These are phyloP conservation scores for Xylaria scruposa DNA, from an alignment of 495 filamentous ascomycete genomes.

Conservation along the genomic window DNA sequence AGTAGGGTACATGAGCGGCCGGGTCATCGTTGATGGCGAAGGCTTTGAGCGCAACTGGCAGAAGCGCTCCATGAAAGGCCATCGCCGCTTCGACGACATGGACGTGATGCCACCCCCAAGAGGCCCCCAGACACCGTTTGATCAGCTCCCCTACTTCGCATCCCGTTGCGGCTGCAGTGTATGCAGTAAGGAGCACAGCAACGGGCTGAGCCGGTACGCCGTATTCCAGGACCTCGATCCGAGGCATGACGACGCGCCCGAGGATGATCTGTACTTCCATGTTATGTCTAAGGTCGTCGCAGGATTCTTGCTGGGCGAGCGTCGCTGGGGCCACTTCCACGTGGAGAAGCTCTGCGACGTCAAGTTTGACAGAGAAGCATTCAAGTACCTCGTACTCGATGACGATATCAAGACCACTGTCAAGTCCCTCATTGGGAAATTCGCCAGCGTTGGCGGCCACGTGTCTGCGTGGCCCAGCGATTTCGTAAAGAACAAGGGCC, in stretches of 20 bases:
- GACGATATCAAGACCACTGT: slow-evolving; percentile 38
- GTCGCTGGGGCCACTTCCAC: slow-evolving; percentile 46
- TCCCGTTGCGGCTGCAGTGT: slow-evolving; percentile 41
- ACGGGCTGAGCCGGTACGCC: slow-evolving; percentile 37
- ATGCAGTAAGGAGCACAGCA: slow-evolving; percentile 31
- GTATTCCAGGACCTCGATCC: slow-evolving; percentile 47
- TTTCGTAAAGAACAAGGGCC: slow-evolving; percentile 40
- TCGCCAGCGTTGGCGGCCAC: slow-evolving; percentile 32
- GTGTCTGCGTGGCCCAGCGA: slow-evolving; percentile 38
- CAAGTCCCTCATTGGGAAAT: slow-evolving; percentile 35
- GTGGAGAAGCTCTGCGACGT: slow-evolving; percentile 32
- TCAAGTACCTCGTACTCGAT: slow-evolving; percentile 39
- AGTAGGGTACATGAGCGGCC: slow-evolving; percentile 40
- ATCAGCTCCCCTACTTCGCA: slow-evolving; percentile 43
- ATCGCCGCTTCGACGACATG: neutral
- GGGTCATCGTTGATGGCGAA: slow-evolving; percentile 48
- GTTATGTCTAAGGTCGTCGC: slow-evolving; percentile 43
- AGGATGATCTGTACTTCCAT: slow-evolving; percentile 43
- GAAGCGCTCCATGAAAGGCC: slow-evolving; percentile 21
- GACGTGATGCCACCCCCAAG: too few species aligned
- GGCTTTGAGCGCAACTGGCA: slow-evolving; percentile 39
- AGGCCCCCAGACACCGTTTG: slow-evolving; percentile 3
- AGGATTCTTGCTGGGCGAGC: slow-evolving; percentile 47
- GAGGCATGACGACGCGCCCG: slow-evolving; percentile 33
- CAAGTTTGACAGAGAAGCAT: slow-evolving; percentile 37